These are phyloP conservation scores for Aureobasidium vineae DNA, from an alignment of 2,329 filamentous ascomycete genomes.

Conservation along the genomic window DNA sequence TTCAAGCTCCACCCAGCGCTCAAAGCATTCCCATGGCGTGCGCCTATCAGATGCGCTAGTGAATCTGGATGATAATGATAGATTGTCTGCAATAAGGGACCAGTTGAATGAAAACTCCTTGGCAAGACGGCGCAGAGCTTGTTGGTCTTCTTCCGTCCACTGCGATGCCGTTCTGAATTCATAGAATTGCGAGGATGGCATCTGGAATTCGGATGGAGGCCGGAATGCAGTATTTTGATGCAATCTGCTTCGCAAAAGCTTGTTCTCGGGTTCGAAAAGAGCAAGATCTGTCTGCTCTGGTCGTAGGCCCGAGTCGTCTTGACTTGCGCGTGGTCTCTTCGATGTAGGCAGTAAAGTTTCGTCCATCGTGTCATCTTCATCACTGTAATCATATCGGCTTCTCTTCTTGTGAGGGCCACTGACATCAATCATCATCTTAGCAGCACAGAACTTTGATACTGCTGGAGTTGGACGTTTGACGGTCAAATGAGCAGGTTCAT, in stretches of 20 bases:
- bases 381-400: constrained; percentile 76
- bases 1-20: constrained; percentile 91
- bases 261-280: constrained; percentile 85
- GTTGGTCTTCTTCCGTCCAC: constrained; percentile 88
- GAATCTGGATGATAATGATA: constrained; percentile 71
- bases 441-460: constrained; percentile 81
- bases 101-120: constrained; percentile 97
- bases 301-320: constrained; percentile 51
- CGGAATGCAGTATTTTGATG: constrained; percentile 91
- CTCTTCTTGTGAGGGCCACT: constrained; percentile 68
- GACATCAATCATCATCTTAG: constrained; percentile 69
- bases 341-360: constrained; percentile 17
- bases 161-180: constrained; percentile 83
- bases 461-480: constrained; percentile 62
- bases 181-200: constrained; percentile 89
- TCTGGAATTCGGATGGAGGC: constrained; percentile 84
- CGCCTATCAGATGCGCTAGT: constrained; percentile 84
- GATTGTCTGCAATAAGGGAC: constrained; percentile 84
- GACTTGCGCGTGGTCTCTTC: constrained; percentile 32
- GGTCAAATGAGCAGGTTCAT: constrained; percentile 44
- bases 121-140: constrained; percentile 79
- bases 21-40: constrained; percentile 98
- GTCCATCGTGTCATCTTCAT: constrained; percentile 25
- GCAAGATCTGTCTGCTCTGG: constrained; percentile 76
- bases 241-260: constrained; percentile 81